A percentile compares a stretch with the other conserved stretches of the same genome.
Evolutionary conservation across 192 early-diverging fungal species (phyloP).

Genomic region (Mortierella hygrophila): DNA sequence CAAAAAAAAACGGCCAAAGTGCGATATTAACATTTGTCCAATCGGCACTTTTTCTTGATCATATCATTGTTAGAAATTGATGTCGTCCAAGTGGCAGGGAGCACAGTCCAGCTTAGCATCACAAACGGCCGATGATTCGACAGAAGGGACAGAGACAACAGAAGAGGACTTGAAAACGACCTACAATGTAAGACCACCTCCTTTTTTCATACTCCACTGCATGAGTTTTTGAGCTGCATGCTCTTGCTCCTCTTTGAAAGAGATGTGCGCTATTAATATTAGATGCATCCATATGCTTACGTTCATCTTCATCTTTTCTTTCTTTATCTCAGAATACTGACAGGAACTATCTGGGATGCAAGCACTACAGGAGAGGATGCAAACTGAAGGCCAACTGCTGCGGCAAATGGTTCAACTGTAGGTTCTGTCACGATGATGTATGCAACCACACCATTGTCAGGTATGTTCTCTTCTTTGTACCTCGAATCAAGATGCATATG

Average conservation of each 20-base stretch:
- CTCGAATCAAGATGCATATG: neutral
- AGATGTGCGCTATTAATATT: neutral
- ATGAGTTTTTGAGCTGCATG: neutral
- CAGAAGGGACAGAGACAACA: conserved; percentile 55
- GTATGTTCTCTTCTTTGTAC: conserved; percentile 51
- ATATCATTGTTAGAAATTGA: conserved; percentile 59
- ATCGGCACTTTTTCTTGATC: neutral
- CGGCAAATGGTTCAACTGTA: conserved; percentile 81
- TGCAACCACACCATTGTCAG: conserved; percentile 81
- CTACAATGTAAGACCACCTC: conserved; percentile 57
- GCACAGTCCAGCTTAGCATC: conserved; percentile 14
- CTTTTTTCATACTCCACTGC: neutral
- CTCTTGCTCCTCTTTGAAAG: neutral
- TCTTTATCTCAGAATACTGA: conserved; percentile 61
- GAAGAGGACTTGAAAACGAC: conserved; percentile 61
- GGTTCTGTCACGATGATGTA: conserved; percentile 87
- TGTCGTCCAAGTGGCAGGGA: conserved; percentile 66
- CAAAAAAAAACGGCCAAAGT: neutral
- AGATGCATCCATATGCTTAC: neutral
- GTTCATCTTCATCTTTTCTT: neutral
- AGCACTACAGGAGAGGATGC: conserved; percentile 80
- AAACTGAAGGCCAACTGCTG: conserved; percentile 88
- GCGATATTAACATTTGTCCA: neutral
- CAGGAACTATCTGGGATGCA: conserved; percentile 73
- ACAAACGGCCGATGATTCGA: conserved; percentile 41